These are phyloP conservation scores for Batkoa obscura DNA, from an alignment of 371 early-diverging fungal species.

Conservation along the genomic window DNA sequence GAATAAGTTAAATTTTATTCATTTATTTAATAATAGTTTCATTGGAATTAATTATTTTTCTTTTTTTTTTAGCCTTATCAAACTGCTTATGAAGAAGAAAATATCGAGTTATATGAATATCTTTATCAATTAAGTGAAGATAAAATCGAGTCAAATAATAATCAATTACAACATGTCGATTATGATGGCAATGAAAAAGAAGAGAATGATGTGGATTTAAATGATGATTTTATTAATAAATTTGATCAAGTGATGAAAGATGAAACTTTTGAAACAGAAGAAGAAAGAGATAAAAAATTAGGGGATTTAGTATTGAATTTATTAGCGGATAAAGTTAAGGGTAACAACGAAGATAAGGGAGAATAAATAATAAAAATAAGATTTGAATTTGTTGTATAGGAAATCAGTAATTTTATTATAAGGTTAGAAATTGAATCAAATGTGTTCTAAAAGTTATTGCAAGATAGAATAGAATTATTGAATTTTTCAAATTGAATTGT, in stretches of 20 bases:
- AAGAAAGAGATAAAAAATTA: neutral
- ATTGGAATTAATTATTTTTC: neutral
- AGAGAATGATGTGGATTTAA: neutral
- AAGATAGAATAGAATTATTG: too few species aligned
- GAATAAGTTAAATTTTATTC: neutral
- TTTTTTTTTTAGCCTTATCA: neutral
- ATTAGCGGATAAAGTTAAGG: neutral
- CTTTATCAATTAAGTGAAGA: neutral
- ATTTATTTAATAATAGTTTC: neutral
- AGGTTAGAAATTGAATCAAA: too few species aligned
- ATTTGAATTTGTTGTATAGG: too few species aligned
- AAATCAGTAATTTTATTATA: too few species aligned
- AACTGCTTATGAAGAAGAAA: too few species aligned
- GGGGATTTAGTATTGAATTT: conserved; percentile 2
- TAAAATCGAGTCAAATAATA: neutral
- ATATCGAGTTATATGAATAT: too few species aligned
- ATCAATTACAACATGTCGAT: neutral
- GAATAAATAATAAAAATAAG: too few species aligned
- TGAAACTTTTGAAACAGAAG: neutral
- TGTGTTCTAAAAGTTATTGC: too few species aligned
- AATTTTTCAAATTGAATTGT: too few species aligned
- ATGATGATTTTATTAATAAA: neutral
- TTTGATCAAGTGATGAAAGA: conserved; percentile 2
- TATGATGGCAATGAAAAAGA: neutral
- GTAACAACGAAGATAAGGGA: neutral